Evolutionary conservation across 2,329 filamentous ascomycete genomes (phyloP), one percentile per base, ranked within the genome.

Genomic region (Epichloe typhina): DNA sequence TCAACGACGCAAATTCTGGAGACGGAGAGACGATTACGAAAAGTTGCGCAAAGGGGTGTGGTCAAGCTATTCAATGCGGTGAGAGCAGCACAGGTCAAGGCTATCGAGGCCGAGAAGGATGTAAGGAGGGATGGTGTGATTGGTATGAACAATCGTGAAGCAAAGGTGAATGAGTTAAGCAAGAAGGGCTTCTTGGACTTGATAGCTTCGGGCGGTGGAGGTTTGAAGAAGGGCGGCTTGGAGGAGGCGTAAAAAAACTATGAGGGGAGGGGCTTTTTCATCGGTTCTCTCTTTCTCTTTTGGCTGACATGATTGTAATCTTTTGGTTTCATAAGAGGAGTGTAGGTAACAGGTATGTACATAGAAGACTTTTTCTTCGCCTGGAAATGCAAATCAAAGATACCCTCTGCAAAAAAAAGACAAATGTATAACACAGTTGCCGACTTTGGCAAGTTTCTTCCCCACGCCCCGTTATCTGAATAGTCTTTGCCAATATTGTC

Each of bases 11-110:
- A 76, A 55, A 75, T 78, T 26, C 64, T 80, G 61, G 87, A 86
- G 62, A 78, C 83, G 59, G 91, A 97, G 73, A 84, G 83, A 70
- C 74, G 80, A 56, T 66, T 97, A 62, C 81, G 86, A 61, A 93
- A 95, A 72, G 88, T 87, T 46, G 90, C 90, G 43, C 88, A 96
- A 69, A 79, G 88, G 50, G 91, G 91, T 79, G 93, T 98, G 40
- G 84, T 97, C 23, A 94, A 91, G 73, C 74, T 98, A 52, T 98
- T 98, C 70, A 96, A 97, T 66, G 93, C 93, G 0, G 89, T 98
- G 35, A 77, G 91, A 43, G 88, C 88, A 21, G 90, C 93, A 13
- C 93, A 98, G 69, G 86, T 96, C 52, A 87, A 90, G 67, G 90
- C 85, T 2, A 79, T 84, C 53, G 83, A 91, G 67, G 85, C 88